Conservation (phyloP, 2,329 filamentous ascomycete genomes). For the Phoma herbarum region DNA sequence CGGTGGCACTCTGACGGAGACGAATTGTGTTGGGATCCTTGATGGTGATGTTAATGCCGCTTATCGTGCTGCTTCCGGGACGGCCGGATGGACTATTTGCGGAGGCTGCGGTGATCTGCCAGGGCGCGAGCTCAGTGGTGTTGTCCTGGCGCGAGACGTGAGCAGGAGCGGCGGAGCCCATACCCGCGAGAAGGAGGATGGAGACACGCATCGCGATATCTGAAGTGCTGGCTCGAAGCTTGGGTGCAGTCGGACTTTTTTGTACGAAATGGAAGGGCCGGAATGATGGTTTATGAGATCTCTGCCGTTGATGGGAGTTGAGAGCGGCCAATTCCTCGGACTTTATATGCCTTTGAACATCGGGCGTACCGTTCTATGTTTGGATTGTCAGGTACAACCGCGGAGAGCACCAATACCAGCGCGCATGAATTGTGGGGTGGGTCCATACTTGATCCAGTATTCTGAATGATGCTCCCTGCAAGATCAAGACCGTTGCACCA, state of each 20-base stretch:
- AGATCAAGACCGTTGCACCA: not conserved
- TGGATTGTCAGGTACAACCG: not conserved
- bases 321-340: not conserved
- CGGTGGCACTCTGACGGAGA: conserved; percentile 1
- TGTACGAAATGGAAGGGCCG: not conserved
- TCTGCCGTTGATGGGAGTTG: not conserved
- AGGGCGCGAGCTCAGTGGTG: conserved; percentile 2
- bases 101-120: conserved; percentile 7
- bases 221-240: not conserved
- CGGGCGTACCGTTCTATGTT: not conserved
- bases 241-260: not conserved
- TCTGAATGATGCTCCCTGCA: not conserved
- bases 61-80: conserved; percentile 1
- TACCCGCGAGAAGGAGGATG: conserved; percentile 7
- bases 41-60: conserved; percentile 3
- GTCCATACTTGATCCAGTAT: conserved; percentile 1
- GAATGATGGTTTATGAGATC: not conserved
- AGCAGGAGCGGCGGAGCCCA: conserved; percentile 6
- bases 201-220: conserved; percentile 5
- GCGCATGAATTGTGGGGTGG: not conserved
- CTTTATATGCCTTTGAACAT: conserved; percentile 1
- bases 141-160: conserved; percentile 1
- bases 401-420: not conserved
- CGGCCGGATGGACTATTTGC: not conserved
- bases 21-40: conserved; percentile 9